Conservation (phyloP, 805 yeast species). For the Trichomonascus vanleenenianus region DNA sequence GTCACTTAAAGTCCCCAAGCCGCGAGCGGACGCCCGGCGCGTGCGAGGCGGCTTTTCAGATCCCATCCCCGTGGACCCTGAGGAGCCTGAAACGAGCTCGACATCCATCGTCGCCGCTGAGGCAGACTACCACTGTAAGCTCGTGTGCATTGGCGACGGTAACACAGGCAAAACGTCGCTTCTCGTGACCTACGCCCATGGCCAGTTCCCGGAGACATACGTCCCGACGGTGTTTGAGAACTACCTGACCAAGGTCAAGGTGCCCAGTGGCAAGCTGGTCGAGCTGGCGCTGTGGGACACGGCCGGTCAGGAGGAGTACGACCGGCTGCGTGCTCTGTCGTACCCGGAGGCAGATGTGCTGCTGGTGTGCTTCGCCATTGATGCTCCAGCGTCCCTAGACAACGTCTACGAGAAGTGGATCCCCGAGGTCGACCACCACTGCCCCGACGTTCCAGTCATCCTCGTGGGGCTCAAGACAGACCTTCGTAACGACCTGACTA, state of each 20-base stretch:
- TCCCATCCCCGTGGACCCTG: no score
- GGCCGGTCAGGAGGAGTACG: constrained; percentile 86
- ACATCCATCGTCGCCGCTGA: neutral
- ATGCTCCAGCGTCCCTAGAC: constrained; percentile 51
- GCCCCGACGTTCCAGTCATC: constrained; percentile 70
- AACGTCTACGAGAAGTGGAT: constrained; percentile 79
- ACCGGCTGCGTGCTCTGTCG: constrained; percentile 66
- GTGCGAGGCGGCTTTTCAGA: no score
- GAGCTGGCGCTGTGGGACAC: constrained; percentile 83
- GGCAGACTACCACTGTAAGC: constrained; percentile 39
- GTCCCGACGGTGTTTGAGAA: constrained; percentile 83
- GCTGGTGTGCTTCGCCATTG: constrained; percentile 68
- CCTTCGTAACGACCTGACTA: constrained; percentile 29
- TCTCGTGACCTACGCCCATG: constrained; percentile 55
- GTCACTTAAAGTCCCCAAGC: no score
- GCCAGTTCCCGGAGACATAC: constrained; percentile 61
- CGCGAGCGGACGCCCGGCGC: no score
- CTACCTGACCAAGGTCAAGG: constrained; percentile 50
- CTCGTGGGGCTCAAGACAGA: constrained; percentile 83
- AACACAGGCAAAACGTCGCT: constrained; percentile 88
- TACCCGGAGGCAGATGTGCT: constrained; percentile 75
- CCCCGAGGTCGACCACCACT: constrained; percentile 77
- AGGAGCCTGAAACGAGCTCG: no score
- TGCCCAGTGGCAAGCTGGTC: constrained; percentile 43
- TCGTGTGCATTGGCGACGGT: constrained; percentile 85